Evolutionary conservation across 73 alveolate genomes (phyloP).

Genomic region (Paramecium sexaurelia): DNA sequence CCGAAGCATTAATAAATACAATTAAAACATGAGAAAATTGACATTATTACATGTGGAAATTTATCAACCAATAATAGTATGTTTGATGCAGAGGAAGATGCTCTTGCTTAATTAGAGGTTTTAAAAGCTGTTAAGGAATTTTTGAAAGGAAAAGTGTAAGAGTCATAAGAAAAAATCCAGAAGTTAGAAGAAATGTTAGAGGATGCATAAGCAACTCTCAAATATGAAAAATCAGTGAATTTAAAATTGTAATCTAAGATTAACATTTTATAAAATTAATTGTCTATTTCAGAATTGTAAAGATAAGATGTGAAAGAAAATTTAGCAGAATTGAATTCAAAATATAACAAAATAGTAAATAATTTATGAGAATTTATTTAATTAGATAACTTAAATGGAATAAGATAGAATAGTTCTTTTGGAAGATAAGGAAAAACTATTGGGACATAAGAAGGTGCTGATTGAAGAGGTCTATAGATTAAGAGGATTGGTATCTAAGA

Average conservation of each 20-base stretch:
- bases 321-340: conserved; percentile 38
- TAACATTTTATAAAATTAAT: background rate
- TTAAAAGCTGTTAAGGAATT: conserved; percentile 47
- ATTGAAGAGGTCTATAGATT: conserved; percentile 53
- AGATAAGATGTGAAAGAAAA: conserved; percentile 52
- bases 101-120: conserved; percentile 6
- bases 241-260: conserved; percentile 25
- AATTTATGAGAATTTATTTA: background rate
- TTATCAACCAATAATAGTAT: background rate
- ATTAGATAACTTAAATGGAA: conserved; percentile 23
- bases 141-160: background rate
- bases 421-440: conserved; percentile 7
- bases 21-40: background rate
- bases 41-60: background rate
- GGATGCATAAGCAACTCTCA: background rate
- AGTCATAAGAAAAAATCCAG: background rate
- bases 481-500: background rate
- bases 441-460: background rate
- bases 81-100: conserved; percentile 45
- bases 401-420: background rate
- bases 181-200: conserved; percentile 31
- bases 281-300: conserved; percentile 14
- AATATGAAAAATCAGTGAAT: conserved; percentile 55
- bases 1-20: background rate
- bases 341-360: conserved; percentile 36